Evolutionary conservation across 1,284 basidiomycete species (phyloP).

Genomic region (Cryptococcus hybrid): DNA sequence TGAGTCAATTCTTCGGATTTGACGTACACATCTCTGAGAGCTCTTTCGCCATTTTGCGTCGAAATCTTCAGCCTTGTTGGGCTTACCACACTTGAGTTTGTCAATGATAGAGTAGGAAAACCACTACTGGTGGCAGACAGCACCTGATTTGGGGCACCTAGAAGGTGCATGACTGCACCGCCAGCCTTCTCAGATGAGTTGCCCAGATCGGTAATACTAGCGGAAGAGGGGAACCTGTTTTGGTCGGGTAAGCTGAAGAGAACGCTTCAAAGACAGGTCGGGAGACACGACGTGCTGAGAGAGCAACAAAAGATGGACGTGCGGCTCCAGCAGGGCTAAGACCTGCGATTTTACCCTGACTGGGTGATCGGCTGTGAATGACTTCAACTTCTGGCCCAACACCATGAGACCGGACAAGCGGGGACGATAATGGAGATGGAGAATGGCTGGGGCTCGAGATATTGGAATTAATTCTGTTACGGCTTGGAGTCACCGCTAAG

Average conservation of each 20-base stretch:
- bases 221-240: conserved; percentile 40
- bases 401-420: not conserved
- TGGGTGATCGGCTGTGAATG: conserved; percentile 16
- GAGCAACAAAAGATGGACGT: conserved; percentile 33
- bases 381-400: not conserved
- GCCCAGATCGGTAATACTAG: conserved; percentile 10
- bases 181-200: conserved; percentile 16
- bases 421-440: not conserved
- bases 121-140: conserved; percentile 17
- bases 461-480: not conserved
- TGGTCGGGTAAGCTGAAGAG: conserved; percentile 9
- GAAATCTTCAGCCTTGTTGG: not conserved
- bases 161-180: conserved; percentile 36
- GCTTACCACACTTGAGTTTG: not conserved
- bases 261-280: conserved; percentile 31
- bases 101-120: conserved; percentile 11
- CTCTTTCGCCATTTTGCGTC: not conserved
- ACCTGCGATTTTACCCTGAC: conserved; percentile 3
- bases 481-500: not conserved
- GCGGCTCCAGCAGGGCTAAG: not conserved
- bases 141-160: conserved; percentile 29
- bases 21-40: conserved; percentile 13
- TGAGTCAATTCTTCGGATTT: conserved; percentile 9
- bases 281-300: conserved; percentile 32
- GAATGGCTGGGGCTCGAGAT: not conserved